These are phyloP conservation scores for Globisporangium nagaii DNA, from an alignment of 352 stramenopile species.

Conservation along the genomic window DNA sequence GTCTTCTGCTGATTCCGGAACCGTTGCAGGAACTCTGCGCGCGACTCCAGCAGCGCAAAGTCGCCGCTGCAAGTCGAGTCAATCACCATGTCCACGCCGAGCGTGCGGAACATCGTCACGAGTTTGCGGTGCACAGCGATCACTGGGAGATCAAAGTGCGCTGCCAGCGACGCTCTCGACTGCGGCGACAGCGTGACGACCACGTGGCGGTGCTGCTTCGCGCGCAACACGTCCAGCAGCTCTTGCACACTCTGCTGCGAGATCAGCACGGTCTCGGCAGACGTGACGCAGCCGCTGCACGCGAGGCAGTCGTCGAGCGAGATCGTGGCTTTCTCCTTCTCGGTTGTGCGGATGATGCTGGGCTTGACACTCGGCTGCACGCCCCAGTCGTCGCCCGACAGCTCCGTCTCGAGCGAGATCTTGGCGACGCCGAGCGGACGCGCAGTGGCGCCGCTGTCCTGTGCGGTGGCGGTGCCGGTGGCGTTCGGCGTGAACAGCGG, in stretches of 20 bases:
- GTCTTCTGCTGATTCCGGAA: conserved; percentile 78
- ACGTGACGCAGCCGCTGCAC: conserved; percentile 96
- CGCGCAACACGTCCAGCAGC: conserved; percentile 60
- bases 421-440: conserved; percentile 38
- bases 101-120: conserved; percentile 64
- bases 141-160: conserved; percentile 67
- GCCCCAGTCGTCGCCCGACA: conserved; percentile 51
- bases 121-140: conserved; percentile 68
- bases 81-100: conserved; percentile 89
- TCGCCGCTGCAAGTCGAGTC: conserved; percentile 90
- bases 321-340: conserved; percentile 87
- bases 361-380: conserved; percentile 38
- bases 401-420: conserved; percentile 75
- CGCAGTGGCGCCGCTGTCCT: background rate
- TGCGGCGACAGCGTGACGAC: conserved; percentile 89
- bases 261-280: conserved; percentile 98
- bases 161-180: conserved; percentile 81
- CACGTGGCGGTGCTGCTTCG: conserved; percentile 43
- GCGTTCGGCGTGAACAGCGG: conserved; percentile 81
- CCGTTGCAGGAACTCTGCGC: conserved; percentile 85
- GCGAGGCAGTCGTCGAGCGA: conserved; percentile 96
- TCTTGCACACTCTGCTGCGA: conserved; percentile 93
- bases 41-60: conserved; percentile 91
- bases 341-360: conserved; percentile 74
- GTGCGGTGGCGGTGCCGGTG: background rate